Conservation (phyloP, 768 basidiomycete genomes). For the Imleria badia region DNA sequence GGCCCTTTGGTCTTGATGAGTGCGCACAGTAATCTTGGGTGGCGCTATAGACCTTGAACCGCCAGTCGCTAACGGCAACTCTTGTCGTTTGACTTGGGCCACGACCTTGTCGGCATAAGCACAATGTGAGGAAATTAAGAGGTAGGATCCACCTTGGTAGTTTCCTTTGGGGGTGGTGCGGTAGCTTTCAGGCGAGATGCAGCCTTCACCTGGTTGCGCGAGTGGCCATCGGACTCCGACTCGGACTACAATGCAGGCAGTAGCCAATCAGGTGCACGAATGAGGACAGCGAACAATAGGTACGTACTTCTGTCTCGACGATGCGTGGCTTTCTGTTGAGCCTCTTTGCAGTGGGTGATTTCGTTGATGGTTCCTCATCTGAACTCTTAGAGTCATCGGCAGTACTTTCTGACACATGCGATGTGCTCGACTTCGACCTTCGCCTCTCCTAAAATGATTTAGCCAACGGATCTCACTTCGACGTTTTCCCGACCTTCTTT, state of each 20-base stretch:
- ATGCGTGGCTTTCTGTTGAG: conserved; percentile 1
- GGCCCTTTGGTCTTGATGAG: conserved; percentile 31
- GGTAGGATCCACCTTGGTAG: conserved; percentile 11
- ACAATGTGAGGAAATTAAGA: neutral
- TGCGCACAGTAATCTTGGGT: conserved; percentile 21
- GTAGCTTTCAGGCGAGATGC: conserved; percentile 1
- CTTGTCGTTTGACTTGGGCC: conserved; percentile 8
- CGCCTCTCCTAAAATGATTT: conserved; percentile 16
- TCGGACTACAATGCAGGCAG: conserved; percentile 15
- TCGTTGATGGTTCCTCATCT: neutral
- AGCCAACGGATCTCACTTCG: neutral
- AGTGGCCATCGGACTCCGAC: conserved; percentile 7
- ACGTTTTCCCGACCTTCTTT: conserved; percentile 14
- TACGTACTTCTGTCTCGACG: conserved; percentile 15
- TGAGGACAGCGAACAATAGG: neutral
- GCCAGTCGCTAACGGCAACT: neutral
- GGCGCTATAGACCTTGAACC: conserved; percentile 6
- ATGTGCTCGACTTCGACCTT: conserved; percentile 11
- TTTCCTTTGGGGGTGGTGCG: neutral
- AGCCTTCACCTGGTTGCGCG: neutral
- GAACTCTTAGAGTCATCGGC: conserved; percentile 11
- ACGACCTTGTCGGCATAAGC: conserved; percentile 6
- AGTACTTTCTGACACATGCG: conserved; percentile 8
- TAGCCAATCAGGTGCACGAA: neutral
- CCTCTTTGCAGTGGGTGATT: neutral